phyloP scores from a whole-genome alignment of 129 eudicot species.

The Pseudognaphalium luteoalbum region DNA sequence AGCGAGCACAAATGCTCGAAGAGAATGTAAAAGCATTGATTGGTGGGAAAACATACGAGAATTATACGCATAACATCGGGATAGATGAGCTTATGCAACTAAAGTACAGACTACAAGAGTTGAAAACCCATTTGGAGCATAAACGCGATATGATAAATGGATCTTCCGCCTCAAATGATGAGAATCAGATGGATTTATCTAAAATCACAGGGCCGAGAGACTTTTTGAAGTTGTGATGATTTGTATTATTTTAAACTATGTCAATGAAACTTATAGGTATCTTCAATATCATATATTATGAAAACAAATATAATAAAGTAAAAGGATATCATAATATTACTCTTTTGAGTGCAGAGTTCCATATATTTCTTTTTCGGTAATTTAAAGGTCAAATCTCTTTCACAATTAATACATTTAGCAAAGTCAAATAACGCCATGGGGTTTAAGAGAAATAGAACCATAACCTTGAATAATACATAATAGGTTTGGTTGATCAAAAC shows the following conservation, averaged over 20 bases:
- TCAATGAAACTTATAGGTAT: background rate
- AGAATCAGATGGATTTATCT: background rate
- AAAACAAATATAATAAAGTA: too few species aligned
- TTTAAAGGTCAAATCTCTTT: too few species aligned
- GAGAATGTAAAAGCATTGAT: background rate
- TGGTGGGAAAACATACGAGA: constrained; percentile 27
- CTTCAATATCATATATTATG: too few species aligned
- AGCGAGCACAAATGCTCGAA: background rate
- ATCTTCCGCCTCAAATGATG: background rate
- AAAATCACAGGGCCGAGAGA: background rate
- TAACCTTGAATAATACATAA: too few species aligned
- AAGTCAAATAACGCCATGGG: too few species aligned
- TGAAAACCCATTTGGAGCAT: background rate
- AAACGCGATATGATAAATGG: background rate
- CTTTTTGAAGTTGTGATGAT: background rate
- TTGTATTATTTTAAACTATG: background rate
- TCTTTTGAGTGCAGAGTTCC: too few species aligned
- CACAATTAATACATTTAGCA: too few species aligned
- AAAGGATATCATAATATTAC: too few species aligned
- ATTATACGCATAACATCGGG: background rate
- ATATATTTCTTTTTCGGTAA: too few species aligned
- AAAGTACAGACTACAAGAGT: background rate
- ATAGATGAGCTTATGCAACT: constrained; percentile 18
- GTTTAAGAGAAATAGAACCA: too few species aligned
- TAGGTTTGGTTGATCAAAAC: too few species aligned